phyloP scores from a whole-genome alignment of 2,329 filamentous ascomycete genomes.

The Alternaria arborescens region DNA sequence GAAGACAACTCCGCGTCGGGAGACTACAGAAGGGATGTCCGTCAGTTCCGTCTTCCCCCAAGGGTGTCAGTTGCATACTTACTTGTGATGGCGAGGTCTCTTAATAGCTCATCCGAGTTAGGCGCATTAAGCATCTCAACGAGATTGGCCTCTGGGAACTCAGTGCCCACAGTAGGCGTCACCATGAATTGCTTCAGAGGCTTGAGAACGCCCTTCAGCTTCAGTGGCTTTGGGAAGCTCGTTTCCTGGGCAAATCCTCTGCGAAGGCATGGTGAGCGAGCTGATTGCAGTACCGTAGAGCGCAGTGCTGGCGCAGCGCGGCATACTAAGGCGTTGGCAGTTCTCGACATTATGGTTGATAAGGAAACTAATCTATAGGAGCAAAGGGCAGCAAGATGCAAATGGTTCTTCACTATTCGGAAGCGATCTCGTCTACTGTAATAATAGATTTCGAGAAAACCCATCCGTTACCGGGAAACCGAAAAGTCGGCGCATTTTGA shows the following conservation, averaged over 20 bases:
- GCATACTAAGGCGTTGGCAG: slow-evolving; percentile 4
- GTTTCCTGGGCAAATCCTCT: slow-evolving; percentile 13
- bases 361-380: neutral
- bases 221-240: slow-evolving; percentile 10
- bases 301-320: slow-evolving; percentile 1
- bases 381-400: neutral
- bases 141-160: slow-evolving; percentile 13
- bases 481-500: slow-evolving; percentile 10
- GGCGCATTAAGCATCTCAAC: slow-evolving; percentile 12
- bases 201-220: slow-evolving; percentile 12
- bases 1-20: slow-evolving; percentile 10
- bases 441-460: neutral
- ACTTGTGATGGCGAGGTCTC: slow-evolving; percentile 12
- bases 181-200: slow-evolving; percentile 12
- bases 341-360: slow-evolving; percentile 12
- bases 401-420: neutral
- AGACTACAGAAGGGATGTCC: neutral
- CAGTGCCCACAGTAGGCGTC: slow-evolving; percentile 14
- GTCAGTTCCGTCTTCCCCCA: slow-evolving; percentile 1
- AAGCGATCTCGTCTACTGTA: slow-evolving; percentile 4
- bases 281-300: neutral
- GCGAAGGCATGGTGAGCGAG: slow-evolving; percentile 10
- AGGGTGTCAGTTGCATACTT: neutral
- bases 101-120: slow-evolving; percentile 10
- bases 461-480: neutral